Evolutionary conservation across 148 eudicot genomes (phyloP), one percentile per base, ranked within the genome.

Genomic region (Spergularia marina): DNA sequence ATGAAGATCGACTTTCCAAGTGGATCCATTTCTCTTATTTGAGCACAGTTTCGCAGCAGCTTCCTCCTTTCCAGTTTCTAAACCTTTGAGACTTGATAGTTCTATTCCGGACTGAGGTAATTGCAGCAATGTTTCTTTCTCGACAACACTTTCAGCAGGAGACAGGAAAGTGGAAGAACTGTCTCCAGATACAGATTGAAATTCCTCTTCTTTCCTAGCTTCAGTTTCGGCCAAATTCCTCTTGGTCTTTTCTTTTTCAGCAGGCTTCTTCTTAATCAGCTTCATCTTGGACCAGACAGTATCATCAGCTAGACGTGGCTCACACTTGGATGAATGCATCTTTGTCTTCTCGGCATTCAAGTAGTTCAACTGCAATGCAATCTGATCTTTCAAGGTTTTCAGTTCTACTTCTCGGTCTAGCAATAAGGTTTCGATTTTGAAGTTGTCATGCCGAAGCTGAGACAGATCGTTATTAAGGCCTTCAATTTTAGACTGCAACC

Each of bases 1-100:
- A 76, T 92, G 92, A 79, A 95, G 78, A 68, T 92, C 99, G 83
- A 87, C 86, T 85, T 82, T 95, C 96, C 91, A 86, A 14, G 83
- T 53, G 41, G 87, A 67, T 53, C 61, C 79, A 15, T 20, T 77
- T 21, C 71, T 80, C 73, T 76, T 84, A 18, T 82, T 81, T 68
- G 68, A 74, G 39, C 75, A 64, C 52, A 82, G 68, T 41, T 70
- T 76, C 2, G 57, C 69, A 36, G 57, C 69, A 36, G 73, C 76
- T 59, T 70, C 58, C 54, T 81, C 78, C 54, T 81, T 86, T 44
- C 81, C 61, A 3, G 60, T 81, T 60, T 73, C 78, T 51, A 51
- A 71, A 20, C 75, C 79, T 41, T 71, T 78, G 5, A 77, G 59
- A 18, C 73, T 81, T 10, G 73, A 56, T 71, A 47, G 44, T 34